Percentiles rank a stretch among this genome's conserved stretches.
Evolutionary conservation across 1,139 yeast genomes (phyloP).

Genomic region (Yamadazyma dushanensis): DNA sequence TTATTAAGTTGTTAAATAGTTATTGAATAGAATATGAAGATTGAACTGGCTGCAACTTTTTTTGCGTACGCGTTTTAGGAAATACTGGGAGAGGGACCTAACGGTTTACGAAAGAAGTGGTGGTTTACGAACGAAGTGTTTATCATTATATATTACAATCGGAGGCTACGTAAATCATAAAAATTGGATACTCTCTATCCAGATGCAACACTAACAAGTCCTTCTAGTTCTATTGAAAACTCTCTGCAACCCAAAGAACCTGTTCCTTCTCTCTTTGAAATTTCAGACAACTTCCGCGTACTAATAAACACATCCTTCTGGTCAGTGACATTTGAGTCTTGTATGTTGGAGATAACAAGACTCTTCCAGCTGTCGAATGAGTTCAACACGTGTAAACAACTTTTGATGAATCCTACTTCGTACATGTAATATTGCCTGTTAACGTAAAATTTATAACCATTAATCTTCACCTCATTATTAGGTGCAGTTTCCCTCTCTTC

Average conservation of each 20-base stretch:
- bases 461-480: constrained; percentile 2
- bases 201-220: constrained; percentile 24
- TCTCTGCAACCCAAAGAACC: constrained; percentile 19
- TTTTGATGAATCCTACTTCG: constrained; percentile 39
- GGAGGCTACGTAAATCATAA: neutral
- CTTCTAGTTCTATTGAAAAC: constrained; percentile 34
- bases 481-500: neutral
- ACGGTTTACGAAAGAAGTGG: too few relatives aligned
- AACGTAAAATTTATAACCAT: constrained; percentile 8
- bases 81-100: too few relatives aligned
- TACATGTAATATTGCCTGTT: constrained; percentile 27
- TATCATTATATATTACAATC: too few relatives aligned
- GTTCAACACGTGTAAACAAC: constrained; percentile 41
- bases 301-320: constrained; percentile 21
- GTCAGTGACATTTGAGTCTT: constrained; percentile 16
- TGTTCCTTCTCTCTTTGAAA: constrained; percentile 2
- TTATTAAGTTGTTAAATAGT: too few relatives aligned
- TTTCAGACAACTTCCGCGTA: constrained; percentile 11
- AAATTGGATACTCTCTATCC: neutral
- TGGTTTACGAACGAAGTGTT: too few relatives aligned
- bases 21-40: too few relatives aligned
- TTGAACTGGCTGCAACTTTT: too few relatives aligned
- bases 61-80: too few relatives aligned
- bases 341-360: constrained; percentile 33
- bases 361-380: constrained; percentile 43